Percentiles rank a stretch among this genome's conserved stretches.
Conservation (phyloP, 2,329 filamentous ascomycete species). For the Gnomoniopsis sp. region DNA sequence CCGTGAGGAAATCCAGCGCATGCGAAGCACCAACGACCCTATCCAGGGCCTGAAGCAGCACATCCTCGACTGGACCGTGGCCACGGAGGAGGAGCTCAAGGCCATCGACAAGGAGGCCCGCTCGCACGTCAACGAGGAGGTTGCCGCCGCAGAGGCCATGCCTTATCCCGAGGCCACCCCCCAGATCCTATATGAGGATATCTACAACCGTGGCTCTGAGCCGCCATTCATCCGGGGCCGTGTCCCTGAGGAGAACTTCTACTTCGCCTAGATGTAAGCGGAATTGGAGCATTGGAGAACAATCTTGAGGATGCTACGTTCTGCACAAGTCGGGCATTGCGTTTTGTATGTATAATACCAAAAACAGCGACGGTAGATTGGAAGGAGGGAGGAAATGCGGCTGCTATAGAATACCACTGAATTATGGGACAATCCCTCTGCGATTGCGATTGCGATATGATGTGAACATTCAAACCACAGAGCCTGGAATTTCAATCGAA, state of each 20-base stretch:
- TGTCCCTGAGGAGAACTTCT: constrained; percentile 90
- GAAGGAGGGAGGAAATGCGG: background rate
- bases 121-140: constrained; percentile 81
- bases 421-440: background rate
- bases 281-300: constrained; percentile 17
- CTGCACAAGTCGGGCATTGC: background rate
- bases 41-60: constrained; percentile 98
- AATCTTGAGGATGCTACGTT: background rate
- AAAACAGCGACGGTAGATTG: constrained; percentile 1
- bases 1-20: constrained; percentile 98
- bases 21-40: constrained; percentile 97
- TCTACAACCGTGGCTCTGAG: constrained; percentile 87
- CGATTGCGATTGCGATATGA: background rate
- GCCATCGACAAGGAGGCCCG: constrained; percentile 90
- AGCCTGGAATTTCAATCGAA: background rate
- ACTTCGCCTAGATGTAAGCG: constrained; percentile 57
- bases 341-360: constrained; percentile 19
- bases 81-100: constrained; percentile 94
- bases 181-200: constrained; percentile 91
- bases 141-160: constrained; percentile 88
- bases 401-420: constrained; percentile 7
- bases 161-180: constrained; percentile 70
- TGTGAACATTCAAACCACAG: background rate
- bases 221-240: constrained; percentile 84
- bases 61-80: constrained; percentile 92